Conservation (phyloP, 306 rosid genomes). For the Hippophae gyantsensis region DNA sequence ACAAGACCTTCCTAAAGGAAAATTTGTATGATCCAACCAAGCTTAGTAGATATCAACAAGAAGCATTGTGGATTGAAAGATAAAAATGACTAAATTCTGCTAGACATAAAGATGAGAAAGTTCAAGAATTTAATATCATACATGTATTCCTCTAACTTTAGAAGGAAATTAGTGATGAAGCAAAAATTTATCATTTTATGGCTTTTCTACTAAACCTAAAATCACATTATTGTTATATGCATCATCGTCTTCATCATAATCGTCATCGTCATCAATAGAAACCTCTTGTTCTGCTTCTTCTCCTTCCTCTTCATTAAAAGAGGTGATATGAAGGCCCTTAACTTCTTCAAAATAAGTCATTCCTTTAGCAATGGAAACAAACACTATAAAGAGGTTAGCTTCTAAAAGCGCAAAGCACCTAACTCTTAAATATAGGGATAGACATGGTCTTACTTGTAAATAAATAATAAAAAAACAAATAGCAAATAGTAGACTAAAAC, state of each 20-base stretch:
- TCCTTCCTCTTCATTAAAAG: background rate
- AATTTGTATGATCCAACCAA: slow-evolving; percentile 76
- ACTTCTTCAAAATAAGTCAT: background rate
- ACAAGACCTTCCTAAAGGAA: slow-evolving; percentile 55
- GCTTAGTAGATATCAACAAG: slow-evolving; percentile 32
- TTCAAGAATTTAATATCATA: slow-evolving; percentile 19
- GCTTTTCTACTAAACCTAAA: too few relatives aligned
- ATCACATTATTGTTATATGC: slow-evolving; percentile 25
- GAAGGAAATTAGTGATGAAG: too few relatives aligned
- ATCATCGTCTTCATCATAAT: slow-evolving; percentile 24
- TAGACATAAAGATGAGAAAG: background rate
- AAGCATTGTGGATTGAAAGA: background rate
- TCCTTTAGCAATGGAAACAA: too few relatives aligned
- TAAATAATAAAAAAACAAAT: too few relatives aligned
- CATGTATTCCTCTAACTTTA: too few relatives aligned
- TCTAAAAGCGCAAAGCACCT: too few relatives aligned
- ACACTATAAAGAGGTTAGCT: too few relatives aligned
- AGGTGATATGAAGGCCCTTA: slow-evolving; percentile 3
- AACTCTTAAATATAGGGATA: too few relatives aligned
- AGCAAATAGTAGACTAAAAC: too few relatives aligned
- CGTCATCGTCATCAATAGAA: background rate
- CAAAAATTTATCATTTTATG: too few relatives aligned
- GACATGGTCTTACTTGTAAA: too few relatives aligned
- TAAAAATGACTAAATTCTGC: background rate
- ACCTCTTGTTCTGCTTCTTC: slow-evolving; percentile 4